A percentile compares a stretch with the other conserved stretches of the same genome.
phyloP scores from a whole-genome alignment of 352 stramenopile genomes.

The Phytophthora cajani region DNA sequence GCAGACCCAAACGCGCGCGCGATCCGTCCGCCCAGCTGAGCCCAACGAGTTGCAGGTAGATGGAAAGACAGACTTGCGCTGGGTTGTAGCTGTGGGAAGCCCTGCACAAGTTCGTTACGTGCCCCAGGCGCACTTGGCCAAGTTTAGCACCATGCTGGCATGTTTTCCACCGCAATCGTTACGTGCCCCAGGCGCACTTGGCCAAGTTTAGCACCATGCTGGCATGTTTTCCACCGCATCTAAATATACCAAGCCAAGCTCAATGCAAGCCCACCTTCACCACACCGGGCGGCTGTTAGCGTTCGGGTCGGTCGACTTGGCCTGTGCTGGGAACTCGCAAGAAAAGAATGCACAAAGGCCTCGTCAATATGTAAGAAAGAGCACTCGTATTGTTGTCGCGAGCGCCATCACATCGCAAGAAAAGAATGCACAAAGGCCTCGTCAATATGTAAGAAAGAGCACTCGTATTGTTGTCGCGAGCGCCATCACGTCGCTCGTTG shows the following conservation, averaged over 20 bases:
- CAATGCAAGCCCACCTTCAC: background rate
- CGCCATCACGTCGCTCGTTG: conserved; percentile 22
- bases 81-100: conserved; percentile 8
- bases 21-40: conserved; percentile 12
- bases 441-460: conserved; percentile 30
- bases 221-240: conserved; percentile 1
- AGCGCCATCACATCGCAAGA: conserved; percentile 20
- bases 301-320: background rate
- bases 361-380: conserved; percentile 29
- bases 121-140: conserved; percentile 4
- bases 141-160: conserved; percentile 25
- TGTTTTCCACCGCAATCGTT: conserved; percentile 31
- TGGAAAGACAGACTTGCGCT: conserved; percentile 25
- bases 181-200: conserved; percentile 2
- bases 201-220: conserved; percentile 30
- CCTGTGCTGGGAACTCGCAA: conserved; percentile 6
- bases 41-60: conserved; percentile 17
- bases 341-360: conserved; percentile 16
- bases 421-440: conserved; percentile 14
- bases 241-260: conserved; percentile 20
- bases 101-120: conserved; percentile 34
- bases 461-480: conserved; percentile 30
- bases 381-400: conserved; percentile 29
- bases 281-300: background rate
- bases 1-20: conserved; percentile 10